These are phyloP conservation scores for Sporisorium reilianum DNA, from an alignment of 1,284 basidiomycete genomes.

Conservation along the genomic window DNA sequence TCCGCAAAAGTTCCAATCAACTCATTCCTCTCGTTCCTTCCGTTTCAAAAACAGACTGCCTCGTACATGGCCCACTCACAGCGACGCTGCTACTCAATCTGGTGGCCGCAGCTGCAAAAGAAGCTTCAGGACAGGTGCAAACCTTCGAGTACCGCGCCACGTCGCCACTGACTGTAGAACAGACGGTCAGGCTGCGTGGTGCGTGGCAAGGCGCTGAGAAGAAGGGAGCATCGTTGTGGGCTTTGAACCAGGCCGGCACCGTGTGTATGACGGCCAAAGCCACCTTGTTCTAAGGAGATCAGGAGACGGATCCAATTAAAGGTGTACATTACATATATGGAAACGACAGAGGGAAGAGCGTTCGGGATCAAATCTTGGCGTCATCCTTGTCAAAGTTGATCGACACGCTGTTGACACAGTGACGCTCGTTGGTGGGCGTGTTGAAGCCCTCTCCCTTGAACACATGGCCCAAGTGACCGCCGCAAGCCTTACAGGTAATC, in stretches of 20 bases:
- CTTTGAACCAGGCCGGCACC: conserved; percentile 36
- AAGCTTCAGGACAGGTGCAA: conserved; percentile 12
- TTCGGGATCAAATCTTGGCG: conserved; percentile 47
- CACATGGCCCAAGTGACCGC: conserved; percentile 91
- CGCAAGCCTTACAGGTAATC: conserved; percentile 81
- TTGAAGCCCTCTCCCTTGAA: conserved; percentile 84
- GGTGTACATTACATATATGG: background rate
- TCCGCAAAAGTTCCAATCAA: too few species aligned
- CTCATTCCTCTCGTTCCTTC: background rate
- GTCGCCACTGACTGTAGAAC: conserved; percentile 45
- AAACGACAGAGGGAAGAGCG: background rate
- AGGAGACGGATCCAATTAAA: background rate
- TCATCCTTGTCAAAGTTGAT: conserved; percentile 79
- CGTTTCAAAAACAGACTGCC: conserved; percentile 26
- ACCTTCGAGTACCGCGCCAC: conserved; percentile 54
- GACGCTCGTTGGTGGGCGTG: conserved; percentile 76
- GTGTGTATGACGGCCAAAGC: conserved; percentile 49
- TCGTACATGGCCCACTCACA: conserved; percentile 61
- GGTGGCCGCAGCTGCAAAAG: conserved; percentile 8
- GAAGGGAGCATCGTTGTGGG: conserved; percentile 34
- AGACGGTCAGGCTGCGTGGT: conserved; percentile 33
- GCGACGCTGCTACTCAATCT: conserved; percentile 50
- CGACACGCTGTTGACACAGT: conserved; percentile 84
- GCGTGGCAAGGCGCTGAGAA: conserved; percentile 24
- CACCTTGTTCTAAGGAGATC: conserved; percentile 9